These are phyloP conservation scores for Globisporangium echinulatum DNA, from an alignment of 352 stramenopile species.

Conservation along the genomic window DNA sequence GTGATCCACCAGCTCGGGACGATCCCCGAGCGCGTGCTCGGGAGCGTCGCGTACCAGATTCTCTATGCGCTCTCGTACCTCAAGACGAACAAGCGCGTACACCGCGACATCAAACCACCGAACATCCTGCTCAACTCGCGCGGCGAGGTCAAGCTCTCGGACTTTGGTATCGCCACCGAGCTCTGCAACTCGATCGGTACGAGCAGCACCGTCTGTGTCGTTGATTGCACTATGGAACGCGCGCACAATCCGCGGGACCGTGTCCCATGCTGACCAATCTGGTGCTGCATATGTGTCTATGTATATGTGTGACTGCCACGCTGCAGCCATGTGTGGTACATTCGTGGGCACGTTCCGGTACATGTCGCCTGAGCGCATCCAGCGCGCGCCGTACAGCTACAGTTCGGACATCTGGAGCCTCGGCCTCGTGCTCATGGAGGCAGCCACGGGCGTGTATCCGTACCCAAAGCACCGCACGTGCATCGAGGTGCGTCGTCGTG, in stretches of 20 bases:
- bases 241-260: neutral
- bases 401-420: conserved; percentile 92
- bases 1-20: conserved; percentile 75
- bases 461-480: conserved; percentile 79
- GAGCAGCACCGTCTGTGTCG: neutral
- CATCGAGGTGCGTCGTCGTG: conserved; percentile 40
- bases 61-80: conserved; percentile 93
- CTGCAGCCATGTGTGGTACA: conserved; percentile 87
- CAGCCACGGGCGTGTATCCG: conserved; percentile 81
- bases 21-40: conserved; percentile 85
- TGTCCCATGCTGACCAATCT: too few species aligned
- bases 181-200: conserved; percentile 79
- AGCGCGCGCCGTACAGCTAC: conserved; percentile 85
- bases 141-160: conserved; percentile 93
- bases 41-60: conserved; percentile 91
- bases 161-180: conserved; percentile 94
- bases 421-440: conserved; percentile 90
- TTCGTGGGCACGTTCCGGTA: conserved; percentile 93
- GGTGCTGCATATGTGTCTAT: too few species aligned
- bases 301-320: neutral
- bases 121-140: conserved; percentile 93
- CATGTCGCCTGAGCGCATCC: conserved; percentile 90
- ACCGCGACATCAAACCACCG: conserved; percentile 96
- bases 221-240: neutral
- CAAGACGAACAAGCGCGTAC: conserved; percentile 88